Conservation (phyloP, 768 basidiomycete species). For the Termitomyces sp. region DNA sequence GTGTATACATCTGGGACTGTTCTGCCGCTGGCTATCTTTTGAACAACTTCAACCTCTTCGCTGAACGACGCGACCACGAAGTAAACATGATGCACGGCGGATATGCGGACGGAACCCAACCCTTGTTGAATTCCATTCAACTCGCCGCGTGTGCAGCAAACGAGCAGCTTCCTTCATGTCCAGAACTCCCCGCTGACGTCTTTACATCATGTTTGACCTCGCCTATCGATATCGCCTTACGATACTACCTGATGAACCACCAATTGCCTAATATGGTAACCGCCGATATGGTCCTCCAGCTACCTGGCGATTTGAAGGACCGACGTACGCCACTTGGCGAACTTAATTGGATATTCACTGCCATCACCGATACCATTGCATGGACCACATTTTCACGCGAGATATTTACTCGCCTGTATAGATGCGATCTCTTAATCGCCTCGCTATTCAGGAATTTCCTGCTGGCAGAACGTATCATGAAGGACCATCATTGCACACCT, state of each 20-base stretch:
- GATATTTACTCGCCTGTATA: slow-evolving; percentile 89
- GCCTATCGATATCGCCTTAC: slow-evolving; percentile 95
- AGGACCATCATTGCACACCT: slow-evolving; percentile 95
- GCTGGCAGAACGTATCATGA: slow-evolving; percentile 96
- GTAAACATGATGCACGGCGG: slow-evolving; percentile 56
- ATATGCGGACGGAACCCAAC: slow-evolving; percentile 59
- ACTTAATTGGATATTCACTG: slow-evolving; percentile 99
- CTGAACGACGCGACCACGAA: slow-evolving; percentile 73
- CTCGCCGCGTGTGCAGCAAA: slow-evolving; percentile 92
- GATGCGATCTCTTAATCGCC: slow-evolving; percentile 94
- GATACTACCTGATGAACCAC: slow-evolving; percentile 91
- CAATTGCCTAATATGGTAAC: slow-evolving; percentile 78
- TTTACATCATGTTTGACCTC: slow-evolving; percentile 98
- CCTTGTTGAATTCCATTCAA: slow-evolving; percentile 86
- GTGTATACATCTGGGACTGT: slow-evolving; percentile 99
- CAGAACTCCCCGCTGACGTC: slow-evolving; percentile 94
- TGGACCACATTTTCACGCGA: slow-evolving; percentile 97
- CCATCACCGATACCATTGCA: slow-evolving; percentile 98
- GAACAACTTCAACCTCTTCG: slow-evolving; percentile 82
- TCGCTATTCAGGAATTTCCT: slow-evolving; percentile 97
- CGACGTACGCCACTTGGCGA: slow-evolving; percentile 95
- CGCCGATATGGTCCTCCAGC: slow-evolving; percentile 88
- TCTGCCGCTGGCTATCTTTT: slow-evolving; percentile 95
- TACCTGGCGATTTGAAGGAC: slow-evolving; percentile 97
- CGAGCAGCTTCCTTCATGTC: slow-evolving; percentile 91